Evolutionary conservation across 768 basidiomycete genomes (phyloP).

Genomic region (Suillus bovinus): DNA sequence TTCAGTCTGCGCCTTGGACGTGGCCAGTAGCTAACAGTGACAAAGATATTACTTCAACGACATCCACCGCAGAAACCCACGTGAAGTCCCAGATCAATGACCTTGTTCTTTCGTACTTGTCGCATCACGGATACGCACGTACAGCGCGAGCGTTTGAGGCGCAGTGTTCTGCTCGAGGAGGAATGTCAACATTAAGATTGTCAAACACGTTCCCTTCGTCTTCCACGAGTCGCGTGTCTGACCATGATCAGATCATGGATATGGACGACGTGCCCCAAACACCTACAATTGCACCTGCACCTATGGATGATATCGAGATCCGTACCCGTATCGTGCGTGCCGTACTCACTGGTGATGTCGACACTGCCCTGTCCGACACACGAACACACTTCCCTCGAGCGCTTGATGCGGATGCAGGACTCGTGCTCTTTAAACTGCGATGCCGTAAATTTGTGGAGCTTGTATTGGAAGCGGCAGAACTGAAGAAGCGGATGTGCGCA

Average conservation of each 20-base stretch:
- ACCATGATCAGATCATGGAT: slow-evolving; percentile 46
- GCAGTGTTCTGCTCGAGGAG: slow-evolving; percentile 37
- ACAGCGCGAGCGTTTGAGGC: slow-evolving; percentile 68
- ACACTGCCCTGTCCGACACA: slow-evolving; percentile 61
- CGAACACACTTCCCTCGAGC: slow-evolving; percentile 60
- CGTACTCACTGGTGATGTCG: slow-evolving; percentile 69
- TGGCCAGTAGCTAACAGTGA: slow-evolving; percentile 31
- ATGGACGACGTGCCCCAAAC: slow-evolving; percentile 39
- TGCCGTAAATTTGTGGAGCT: slow-evolving; percentile 88
- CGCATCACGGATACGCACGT: slow-evolving; percentile 81
- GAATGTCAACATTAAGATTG: slow-evolving; percentile 9
- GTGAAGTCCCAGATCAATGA: slow-evolving; percentile 64
- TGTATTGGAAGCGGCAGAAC: slow-evolving; percentile 66
- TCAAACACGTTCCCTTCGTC: slow-evolving; percentile 12
- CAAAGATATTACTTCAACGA: slow-evolving; percentile 14
- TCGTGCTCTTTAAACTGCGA: slow-evolving; percentile 78
- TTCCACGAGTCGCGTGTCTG: slow-evolving; percentile 12
- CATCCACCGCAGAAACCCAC: slow-evolving; percentile 42
- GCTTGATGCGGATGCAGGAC: slow-evolving; percentile 63
- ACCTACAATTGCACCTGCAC: slow-evolving; percentile 18
- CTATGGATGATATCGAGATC: slow-evolving; percentile 57
- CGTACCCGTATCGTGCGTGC: slow-evolving; percentile 73
- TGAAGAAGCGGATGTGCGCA: slow-evolving; percentile 60
- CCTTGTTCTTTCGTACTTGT: slow-evolving; percentile 77
- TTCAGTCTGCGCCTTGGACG: slow-evolving; percentile 57